phyloP scores from a whole-genome alignment of 257 asterid genomes.

The Solanum habrochaites region DNA sequence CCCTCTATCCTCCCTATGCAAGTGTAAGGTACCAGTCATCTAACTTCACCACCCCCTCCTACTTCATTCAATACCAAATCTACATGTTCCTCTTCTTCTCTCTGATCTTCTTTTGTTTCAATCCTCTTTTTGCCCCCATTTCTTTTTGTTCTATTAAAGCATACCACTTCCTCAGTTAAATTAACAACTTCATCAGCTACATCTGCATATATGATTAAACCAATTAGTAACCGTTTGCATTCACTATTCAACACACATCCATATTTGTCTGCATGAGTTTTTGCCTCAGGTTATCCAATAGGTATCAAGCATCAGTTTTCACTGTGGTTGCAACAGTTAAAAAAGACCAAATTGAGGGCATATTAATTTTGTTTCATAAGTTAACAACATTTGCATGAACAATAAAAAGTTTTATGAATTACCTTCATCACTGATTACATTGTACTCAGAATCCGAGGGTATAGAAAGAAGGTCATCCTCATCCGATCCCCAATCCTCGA shows the following conservation, averaged over 20 bases:
- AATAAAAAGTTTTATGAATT: neutral
- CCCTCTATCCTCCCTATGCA: neutral
- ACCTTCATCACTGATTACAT: slow-evolving; percentile 3
- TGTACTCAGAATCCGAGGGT: slow-evolving; percentile 2
- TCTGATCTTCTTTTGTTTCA: neutral
- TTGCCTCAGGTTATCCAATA: neutral
- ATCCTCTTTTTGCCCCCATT: neutral
- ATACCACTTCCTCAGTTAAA: neutral
- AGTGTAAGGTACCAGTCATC: neutral
- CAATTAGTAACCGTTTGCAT: neutral
- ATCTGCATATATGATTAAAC: neutral
- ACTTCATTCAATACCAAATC: neutral
- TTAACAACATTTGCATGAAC: neutral
- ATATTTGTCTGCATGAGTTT: neutral
- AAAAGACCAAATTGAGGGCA: neutral
- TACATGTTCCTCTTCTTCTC: neutral
- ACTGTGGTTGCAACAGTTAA: neutral
- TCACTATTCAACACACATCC: neutral
- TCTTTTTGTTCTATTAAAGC: neutral
- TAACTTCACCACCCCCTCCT: neutral
- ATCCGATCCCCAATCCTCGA: too few relatives aligned
- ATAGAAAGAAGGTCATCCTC: neutral
- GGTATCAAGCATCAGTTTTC: neutral
- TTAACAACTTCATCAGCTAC: neutral
- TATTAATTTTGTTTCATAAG: neutral